Base-by-base conservation (phyloP, 1,284 basidiomycete species). In the Ceratobasidium sp. region DNA sequence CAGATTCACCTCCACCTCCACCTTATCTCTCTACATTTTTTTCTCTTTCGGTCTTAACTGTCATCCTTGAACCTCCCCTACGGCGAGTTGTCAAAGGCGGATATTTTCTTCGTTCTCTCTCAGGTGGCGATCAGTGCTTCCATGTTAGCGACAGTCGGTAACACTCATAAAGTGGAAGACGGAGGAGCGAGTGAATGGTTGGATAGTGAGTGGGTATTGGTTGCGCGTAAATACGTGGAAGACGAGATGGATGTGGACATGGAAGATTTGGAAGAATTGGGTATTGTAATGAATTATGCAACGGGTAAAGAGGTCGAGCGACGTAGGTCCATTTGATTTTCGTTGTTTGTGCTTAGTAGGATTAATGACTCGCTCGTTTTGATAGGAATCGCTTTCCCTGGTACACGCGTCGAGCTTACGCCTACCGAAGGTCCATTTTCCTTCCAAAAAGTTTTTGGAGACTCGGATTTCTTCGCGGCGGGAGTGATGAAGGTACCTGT, bases 401-500 rank as follows among this genome's bases (percentile, higher is more conserved):
- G 73, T 35, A 77, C 73, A 23, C 78, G 76, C 60, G 46, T 80
- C 27, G 82, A 88, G 0, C 90, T 90, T 30, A 87, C 86, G 73
- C 85, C 89, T 20, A 88, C 90, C 3, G 89, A 88, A 20, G 88
- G 88, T 62, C 87, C 89, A 33, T 99, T 97, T 90, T 87, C 87
- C 38, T 99, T 96, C 83, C 93, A 98, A 83, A 98, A 97, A 85
- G 90, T 97, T n/a, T 98, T 98, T 83, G 92, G 92, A n/a, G 96
- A 98, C 80, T 93, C 91, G 66, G 92, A 95, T 66, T 97, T 95
- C 83, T 92, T 98, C 81, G 97, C 97, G 0, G 93, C 95, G 20
- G 98, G 98, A 0, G 90, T 96, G 75, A 87, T 99, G 48, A 87
- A 91, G 67, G 92, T 99, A 54, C 95, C 95, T 3, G 90, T 93